These are phyloP conservation scores for Suillus occidentalis DNA, from an alignment of 768 basidiomycete genomes.

Conservation along the genomic window DNA sequence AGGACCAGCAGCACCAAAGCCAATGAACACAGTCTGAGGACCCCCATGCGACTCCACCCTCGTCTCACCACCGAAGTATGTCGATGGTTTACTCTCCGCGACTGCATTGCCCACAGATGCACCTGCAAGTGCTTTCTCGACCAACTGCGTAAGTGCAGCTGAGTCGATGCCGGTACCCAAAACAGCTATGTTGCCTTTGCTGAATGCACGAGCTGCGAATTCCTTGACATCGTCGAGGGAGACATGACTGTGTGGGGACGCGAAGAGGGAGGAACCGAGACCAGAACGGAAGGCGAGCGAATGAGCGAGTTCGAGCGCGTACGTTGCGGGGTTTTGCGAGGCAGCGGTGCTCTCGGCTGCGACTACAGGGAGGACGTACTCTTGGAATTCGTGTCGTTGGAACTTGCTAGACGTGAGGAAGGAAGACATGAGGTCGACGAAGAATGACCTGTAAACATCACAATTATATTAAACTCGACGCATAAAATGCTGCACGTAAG, in stretches of 20 bases:
- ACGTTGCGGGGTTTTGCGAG: conserved; percentile 55
- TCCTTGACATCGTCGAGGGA: conserved; percentile 69
- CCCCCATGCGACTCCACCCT: conserved; percentile 66
- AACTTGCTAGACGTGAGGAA: conserved; percentile 82
- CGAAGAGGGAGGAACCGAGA: conserved; percentile 88
- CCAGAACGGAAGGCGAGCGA: conserved; percentile 90
- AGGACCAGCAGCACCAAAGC: conserved; percentile 72
- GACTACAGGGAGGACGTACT: conserved; percentile 71
- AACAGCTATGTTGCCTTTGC: conserved; percentile 79
- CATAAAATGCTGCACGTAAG: neutral
- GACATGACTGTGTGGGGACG: conserved; percentile 64
- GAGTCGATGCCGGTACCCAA: conserved; percentile 86
- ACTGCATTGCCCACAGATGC: conserved; percentile 35
- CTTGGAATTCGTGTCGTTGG: conserved; percentile 74
- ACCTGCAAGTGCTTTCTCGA: conserved; percentile 62
- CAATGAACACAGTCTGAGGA: conserved; percentile 80
- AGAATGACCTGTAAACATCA: conserved; percentile 62
- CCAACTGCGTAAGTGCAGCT: conserved; percentile 64
- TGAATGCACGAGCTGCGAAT: conserved; percentile 73
- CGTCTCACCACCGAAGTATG: conserved; percentile 86
- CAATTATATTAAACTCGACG: neutral
- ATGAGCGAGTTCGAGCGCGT: conserved; percentile 87
- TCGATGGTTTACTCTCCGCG: conserved; percentile 23
- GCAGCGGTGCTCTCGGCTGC: conserved; percentile 68
- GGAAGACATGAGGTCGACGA: conserved; percentile 85